These are phyloP conservation scores for Croton laevigatus DNA, from an alignment of 441 rosid genomes.

Conservation along the genomic window DNA sequence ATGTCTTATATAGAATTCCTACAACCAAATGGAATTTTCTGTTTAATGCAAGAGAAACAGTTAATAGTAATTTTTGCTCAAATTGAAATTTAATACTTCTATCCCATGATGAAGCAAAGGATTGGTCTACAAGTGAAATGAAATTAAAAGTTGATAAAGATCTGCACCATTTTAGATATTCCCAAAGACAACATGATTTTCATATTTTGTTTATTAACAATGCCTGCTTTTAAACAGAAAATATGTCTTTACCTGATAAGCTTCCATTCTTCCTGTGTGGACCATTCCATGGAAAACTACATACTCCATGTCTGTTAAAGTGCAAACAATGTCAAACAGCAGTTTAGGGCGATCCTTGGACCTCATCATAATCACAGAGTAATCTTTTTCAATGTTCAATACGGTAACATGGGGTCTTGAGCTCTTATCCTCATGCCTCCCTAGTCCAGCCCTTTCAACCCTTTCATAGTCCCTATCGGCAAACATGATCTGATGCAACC, in stretches of 20 bases:
- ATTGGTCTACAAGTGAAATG: not conserved
- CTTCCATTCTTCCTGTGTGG: constrained; percentile 66
- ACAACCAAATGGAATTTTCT: constrained; percentile 27
- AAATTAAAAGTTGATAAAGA: too few species aligned
- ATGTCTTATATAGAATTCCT: constrained; percentile 94
- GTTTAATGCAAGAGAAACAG: constrained; percentile 16
- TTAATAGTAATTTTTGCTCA: constrained; percentile 1
- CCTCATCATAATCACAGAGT: constrained; percentile 78
- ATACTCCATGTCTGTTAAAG: constrained; percentile 92
- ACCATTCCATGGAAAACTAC: constrained; percentile 94
- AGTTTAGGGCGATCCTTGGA: constrained; percentile 89
- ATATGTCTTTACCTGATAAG: constrained; percentile 74
- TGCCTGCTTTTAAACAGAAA: constrained; percentile 2
- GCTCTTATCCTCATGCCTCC: constrained; percentile 36
- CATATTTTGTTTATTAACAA: constrained; percentile 7
- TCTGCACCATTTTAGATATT: not conserved
- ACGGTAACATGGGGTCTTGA: constrained; percentile 64
- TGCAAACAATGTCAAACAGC: constrained; percentile 90
- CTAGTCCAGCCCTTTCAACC: constrained; percentile 38
- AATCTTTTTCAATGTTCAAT: constrained; percentile 78
- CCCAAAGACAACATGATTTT: not conserved
- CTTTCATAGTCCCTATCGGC: constrained; percentile 88
- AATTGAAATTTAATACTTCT: constrained; percentile 4
- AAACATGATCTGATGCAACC: constrained; percentile 92
- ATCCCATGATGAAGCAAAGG: constrained; percentile 4